Conservation (phyloP, 257 asterid genomes). For the Fraxinus cuspidata region DNA sequence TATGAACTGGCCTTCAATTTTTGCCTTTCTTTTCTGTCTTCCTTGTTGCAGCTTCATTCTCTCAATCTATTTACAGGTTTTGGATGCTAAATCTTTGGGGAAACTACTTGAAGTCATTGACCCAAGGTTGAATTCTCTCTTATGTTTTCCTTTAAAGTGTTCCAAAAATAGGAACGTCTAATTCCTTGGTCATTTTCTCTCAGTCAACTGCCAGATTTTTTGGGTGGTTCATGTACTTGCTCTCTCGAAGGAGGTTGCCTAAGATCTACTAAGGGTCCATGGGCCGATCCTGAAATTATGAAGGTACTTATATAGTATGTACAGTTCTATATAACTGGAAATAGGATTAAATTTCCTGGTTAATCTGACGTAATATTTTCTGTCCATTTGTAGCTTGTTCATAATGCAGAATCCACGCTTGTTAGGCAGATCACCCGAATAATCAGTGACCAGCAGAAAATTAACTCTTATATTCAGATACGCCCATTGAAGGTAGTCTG, state of each 20-base stretch:
- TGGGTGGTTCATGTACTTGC: conserved; percentile 92
- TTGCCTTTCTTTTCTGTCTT: background rate
- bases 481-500: conserved; percentile 52
- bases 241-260: conserved; percentile 85
- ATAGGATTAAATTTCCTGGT: conserved; percentile 12
- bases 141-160: conserved; percentile 10
- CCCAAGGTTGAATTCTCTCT: conserved; percentile 55
- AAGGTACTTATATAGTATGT: conserved; percentile 51
- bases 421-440: conserved; percentile 47
- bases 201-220: conserved; percentile 90
- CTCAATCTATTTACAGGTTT: conserved; percentile 50
- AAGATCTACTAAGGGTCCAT: conserved; percentile 86
- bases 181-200: conserved; percentile 21
- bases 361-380: conserved; percentile 24
- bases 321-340: conserved; percentile 1
- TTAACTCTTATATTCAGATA: conserved; percentile 41
- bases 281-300: conserved; percentile 89
- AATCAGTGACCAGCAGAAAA: conserved; percentile 49
- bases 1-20: background rate
- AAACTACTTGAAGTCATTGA: conserved; percentile 77
- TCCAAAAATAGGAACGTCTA: conserved; percentile 22
- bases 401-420: conserved; percentile 49
- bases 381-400: conserved; percentile 55
- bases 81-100: conserved; percentile 75
- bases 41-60: conserved; percentile 14